These are phyloP conservation scores for Populus hybrid DNA, from an alignment of 441 rosid species.

Conservation along the genomic window DNA sequence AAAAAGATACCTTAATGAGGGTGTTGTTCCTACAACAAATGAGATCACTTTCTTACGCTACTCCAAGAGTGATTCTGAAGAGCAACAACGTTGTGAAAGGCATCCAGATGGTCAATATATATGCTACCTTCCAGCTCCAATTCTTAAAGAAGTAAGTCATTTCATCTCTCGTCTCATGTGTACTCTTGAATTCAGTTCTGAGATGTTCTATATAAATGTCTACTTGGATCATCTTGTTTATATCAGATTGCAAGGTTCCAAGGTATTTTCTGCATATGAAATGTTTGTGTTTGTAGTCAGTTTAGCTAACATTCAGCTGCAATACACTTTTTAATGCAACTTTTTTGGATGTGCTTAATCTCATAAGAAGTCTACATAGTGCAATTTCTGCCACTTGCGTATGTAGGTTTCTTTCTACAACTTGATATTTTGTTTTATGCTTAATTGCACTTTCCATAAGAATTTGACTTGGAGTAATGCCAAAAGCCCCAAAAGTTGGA, in stretches of 20 bases:
- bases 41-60: conserved; percentile 85
- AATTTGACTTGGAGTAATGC: not conserved
- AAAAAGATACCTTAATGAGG: conserved; percentile 81
- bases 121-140: conserved; percentile 86
- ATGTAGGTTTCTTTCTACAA: not conserved
- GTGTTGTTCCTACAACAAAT: conserved; percentile 93
- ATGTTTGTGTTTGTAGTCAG: not conserved
- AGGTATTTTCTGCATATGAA: not conserved
- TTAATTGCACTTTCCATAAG: not conserved
- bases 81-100: conserved; percentile 75
- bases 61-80: conserved; percentile 56
- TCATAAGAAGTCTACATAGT: not conserved
- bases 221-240: not conserved
- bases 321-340: not conserved
- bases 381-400: not conserved
- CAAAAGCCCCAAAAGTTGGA: not conserved
- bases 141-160: conserved; percentile 81
- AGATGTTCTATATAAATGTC: not conserved
- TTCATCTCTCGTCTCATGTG: conserved; percentile 13
- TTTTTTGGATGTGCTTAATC: not conserved
- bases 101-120: conserved; percentile 88
- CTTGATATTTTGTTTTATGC: not conserved
- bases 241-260: not conserved
- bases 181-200: conserved; percentile 13
- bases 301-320: not conserved